phyloP scores from a whole-genome alignment of 371 early-diverging fungal genomes.

The Amoeboaphelidium protococcarum region DNA sequence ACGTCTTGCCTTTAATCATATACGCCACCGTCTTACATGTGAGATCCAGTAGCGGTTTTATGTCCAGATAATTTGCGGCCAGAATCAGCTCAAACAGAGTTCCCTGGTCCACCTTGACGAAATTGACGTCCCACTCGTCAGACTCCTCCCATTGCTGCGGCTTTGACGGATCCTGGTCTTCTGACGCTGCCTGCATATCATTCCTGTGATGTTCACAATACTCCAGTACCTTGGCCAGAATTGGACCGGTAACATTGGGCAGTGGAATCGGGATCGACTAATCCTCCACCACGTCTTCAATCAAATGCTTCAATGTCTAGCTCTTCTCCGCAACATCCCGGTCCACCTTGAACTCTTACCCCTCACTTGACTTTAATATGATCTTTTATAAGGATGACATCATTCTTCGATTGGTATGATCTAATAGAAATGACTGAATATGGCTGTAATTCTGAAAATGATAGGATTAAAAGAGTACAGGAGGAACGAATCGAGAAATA shows the following conservation, averaged over 20 bases:
- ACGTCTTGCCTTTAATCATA: constrained; percentile 81
- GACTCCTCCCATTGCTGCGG: constrained; percentile 25
- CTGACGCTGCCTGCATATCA: constrained; percentile 22
- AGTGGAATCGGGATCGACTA: constrained; percentile 34
- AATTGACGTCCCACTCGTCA: constrained; percentile 53
- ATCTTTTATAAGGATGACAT: too few species aligned
- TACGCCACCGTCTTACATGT: constrained; percentile 93
- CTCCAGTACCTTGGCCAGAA: constrained; percentile 46
- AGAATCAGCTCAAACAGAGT: constrained; percentile 58
- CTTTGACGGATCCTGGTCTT: constrained; percentile 19
- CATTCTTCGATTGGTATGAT: too few species aligned
- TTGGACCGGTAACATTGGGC: constrained; percentile 61
- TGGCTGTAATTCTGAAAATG: too few species aligned
- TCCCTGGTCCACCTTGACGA: constrained; percentile 62
- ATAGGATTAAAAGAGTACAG: too few species aligned
- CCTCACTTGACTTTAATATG: constrained; percentile 34
- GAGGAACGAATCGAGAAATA: too few species aligned
- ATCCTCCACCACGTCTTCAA: constrained; percentile 54
- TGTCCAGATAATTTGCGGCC: constrained; percentile 89
- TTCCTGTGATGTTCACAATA: constrained; percentile 55
- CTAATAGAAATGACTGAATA: too few species aligned
- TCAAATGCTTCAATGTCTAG: constrained; percentile 71
- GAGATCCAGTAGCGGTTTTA: constrained; percentile 66
- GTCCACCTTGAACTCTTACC: constrained; percentile 36
- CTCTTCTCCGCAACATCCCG: constrained; percentile 59